Evolutionary conservation across 805 yeast species (phyloP).

Genomic region (Saccharomycopsis lassenensis): DNA sequence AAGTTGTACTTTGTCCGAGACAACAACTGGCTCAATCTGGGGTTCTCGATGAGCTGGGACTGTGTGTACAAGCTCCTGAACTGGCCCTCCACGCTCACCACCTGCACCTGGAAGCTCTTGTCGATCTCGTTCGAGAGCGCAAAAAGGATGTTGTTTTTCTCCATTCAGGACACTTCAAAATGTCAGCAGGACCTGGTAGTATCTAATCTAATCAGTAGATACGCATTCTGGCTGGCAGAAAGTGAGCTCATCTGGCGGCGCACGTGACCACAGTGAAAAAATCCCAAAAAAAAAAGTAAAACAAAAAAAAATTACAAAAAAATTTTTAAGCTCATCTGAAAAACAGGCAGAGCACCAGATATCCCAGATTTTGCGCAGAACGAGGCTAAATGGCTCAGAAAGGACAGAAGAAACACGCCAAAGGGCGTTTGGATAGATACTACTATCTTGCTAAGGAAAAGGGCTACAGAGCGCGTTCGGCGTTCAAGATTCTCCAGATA

Average conservation of each 20-base stretch:
- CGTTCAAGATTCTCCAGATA: constrained; percentile 88
- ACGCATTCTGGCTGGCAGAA: too few relatives aligned
- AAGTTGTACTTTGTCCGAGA: constrained; percentile 15
- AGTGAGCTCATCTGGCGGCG: too few relatives aligned
- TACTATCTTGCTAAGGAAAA: constrained; percentile 94
- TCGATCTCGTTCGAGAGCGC: constrained; percentile 16
- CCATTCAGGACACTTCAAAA: too few relatives aligned
- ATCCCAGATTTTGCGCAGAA: too few relatives aligned
- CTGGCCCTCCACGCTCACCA: constrained; percentile 15
- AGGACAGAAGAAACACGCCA: constrained; percentile 88
- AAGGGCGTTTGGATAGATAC: constrained; percentile 98
- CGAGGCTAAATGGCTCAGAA: constrained; percentile 73
- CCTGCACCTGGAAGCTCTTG: constrained; percentile 9
- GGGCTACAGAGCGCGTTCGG: constrained; percentile 98
- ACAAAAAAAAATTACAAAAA: too few relatives aligned
- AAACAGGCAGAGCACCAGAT: too few relatives aligned
- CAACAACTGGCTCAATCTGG: constrained; percentile 10
- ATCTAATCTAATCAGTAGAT: too few relatives aligned
- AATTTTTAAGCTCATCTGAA: too few relatives aligned
- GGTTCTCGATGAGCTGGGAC: constrained; percentile 12
- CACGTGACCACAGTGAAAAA: too few relatives aligned
- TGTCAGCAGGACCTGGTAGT: too few relatives aligned
- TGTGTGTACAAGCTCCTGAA: constrained; percentile 10
- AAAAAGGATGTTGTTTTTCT: constrained; percentile 12
- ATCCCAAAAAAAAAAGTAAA: too few relatives aligned